Conservation (phyloP, 495 filamentous ascomycete species). For the Hypoxylon subgilvum region DNA sequence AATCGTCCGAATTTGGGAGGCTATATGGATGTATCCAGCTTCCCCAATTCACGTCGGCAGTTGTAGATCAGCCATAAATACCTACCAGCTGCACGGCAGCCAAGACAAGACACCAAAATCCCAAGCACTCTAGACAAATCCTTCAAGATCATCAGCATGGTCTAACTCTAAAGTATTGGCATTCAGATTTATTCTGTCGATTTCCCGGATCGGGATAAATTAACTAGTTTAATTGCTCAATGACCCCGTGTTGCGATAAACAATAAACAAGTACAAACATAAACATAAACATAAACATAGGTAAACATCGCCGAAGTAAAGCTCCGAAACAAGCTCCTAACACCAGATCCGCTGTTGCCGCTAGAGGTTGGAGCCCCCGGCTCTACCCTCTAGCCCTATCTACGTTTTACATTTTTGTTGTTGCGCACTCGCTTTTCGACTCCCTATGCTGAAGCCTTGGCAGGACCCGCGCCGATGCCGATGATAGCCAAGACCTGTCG, state of each 20-base stretch:
- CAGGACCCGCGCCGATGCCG: too few species aligned
- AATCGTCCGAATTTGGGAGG: conserved; percentile 14
- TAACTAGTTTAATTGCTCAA: conserved; percentile 16
- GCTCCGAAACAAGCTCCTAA: conserved; percentile 10
- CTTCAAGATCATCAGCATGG: neutral
- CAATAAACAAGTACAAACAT: conserved; percentile 19
- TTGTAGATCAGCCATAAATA: neutral
- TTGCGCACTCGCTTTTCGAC: too few species aligned
- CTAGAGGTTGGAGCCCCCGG: too few species aligned
- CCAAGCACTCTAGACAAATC: too few species aligned
- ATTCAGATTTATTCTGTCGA: conserved; percentile 22
- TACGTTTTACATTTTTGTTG: too few species aligned
- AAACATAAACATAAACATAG: conserved; percentile 1
- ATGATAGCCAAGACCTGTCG: too few species aligned
- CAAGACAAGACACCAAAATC: too few species aligned
- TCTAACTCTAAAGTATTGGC: conserved; percentile 1
- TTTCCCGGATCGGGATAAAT: neutral
- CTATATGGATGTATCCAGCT: conserved; percentile 16
- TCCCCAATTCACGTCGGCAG: conserved; percentile 28
- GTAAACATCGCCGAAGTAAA: conserved; percentile 12
- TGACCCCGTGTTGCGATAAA: conserved; percentile 1
- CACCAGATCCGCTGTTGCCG: too few species aligned
- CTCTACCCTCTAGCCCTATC: too few species aligned
- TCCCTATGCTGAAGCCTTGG: too few species aligned
- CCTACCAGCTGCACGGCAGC: too few species aligned